A percentile compares a stretch with the other conserved stretches of the same genome.
Conservation (phyloP, 345 rosid species). For the Acer yangbiense region DNA sequence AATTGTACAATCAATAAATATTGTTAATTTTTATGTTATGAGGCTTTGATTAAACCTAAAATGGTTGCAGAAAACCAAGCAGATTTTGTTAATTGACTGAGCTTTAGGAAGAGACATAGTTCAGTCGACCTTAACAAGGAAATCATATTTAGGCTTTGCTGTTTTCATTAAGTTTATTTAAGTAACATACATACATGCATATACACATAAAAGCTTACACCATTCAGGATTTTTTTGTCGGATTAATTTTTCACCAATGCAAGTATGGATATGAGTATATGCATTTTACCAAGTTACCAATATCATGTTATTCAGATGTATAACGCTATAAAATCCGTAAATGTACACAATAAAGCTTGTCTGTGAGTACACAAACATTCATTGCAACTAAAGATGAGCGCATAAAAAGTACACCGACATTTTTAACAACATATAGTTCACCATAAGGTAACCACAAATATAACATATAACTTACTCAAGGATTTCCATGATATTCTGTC, state of each 20-base stretch:
- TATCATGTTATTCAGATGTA: background rate
- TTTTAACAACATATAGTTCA: background rate
- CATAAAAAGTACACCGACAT: background rate
- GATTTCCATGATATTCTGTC: background rate
- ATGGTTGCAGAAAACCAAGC: background rate
- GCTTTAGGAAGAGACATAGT: too few relatives aligned
- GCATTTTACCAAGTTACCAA: background rate
- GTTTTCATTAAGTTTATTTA: background rate
- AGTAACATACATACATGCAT: background rate
- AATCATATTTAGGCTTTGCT: background rate
- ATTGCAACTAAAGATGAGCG: background rate
- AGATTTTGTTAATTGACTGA: background rate
- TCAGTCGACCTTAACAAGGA: background rate
- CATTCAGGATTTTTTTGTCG: background rate
- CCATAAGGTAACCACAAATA: background rate
- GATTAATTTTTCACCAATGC: background rate
- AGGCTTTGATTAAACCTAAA: background rate
- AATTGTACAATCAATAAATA: too few relatives aligned
- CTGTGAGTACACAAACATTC: background rate
- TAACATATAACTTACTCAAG: background rate
- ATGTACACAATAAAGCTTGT: background rate
- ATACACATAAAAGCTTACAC: background rate
- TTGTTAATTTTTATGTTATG: too few relatives aligned
- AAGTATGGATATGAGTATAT: too few relatives aligned
- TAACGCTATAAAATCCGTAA: slow-evolving; percentile 2